A percentile compares a stretch with the other conserved stretches of the same genome.
Conservation (phyloP, 2,329 filamentous ascomycete genomes). For the Trichoderma koningii region DNA sequence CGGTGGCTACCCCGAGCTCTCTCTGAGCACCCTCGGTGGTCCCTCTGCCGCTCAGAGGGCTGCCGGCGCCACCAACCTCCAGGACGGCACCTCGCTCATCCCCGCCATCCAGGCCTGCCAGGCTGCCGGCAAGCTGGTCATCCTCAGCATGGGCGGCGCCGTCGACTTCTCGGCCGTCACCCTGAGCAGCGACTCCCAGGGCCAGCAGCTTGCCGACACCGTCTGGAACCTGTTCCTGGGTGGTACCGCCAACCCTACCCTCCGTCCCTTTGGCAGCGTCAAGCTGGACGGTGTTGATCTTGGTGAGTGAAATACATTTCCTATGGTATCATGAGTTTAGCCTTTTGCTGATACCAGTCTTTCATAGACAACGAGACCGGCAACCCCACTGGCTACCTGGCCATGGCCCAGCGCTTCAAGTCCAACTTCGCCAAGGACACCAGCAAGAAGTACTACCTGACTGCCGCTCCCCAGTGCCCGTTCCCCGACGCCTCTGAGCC, state of each 20-base stretch:
- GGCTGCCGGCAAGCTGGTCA: slow-evolving; percentile 64
- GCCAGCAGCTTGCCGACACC: slow-evolving; percentile 57
- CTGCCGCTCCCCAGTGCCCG: slow-evolving; percentile 47
- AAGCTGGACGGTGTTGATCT: slow-evolving; percentile 75
- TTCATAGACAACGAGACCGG: slow-evolving; percentile 58
- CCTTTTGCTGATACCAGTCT: neutral
- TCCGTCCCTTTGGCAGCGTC: slow-evolving; percentile 66
- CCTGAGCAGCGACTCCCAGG: slow-evolving; percentile 47
- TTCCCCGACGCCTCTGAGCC: slow-evolving; percentile 59
- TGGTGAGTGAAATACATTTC: slow-evolving; percentile 23
- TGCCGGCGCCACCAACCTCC: slow-evolving; percentile 32
- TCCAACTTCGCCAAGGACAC: slow-evolving; percentile 43
- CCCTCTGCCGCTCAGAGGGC: slow-evolving; percentile 27
- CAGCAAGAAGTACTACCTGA: slow-evolving; percentile 29
- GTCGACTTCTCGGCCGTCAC: slow-evolving; percentile 69
- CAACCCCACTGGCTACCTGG: slow-evolving; percentile 57
- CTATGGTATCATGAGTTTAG: neutral
- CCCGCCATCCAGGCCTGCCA: slow-evolving; percentile 58
- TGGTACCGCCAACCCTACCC: slow-evolving; percentile 43
- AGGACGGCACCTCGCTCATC: slow-evolving; percentile 31
- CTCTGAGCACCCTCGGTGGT: slow-evolving; percentile 22
- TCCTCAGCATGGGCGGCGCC: slow-evolving; percentile 69
- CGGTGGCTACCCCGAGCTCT: slow-evolving; percentile 27
- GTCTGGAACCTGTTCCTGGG: slow-evolving; percentile 69
- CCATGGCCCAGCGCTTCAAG: slow-evolving; percentile 60